Evolutionary conservation across 441 rosid species (phyloP).

Genomic region (Euphorbia celastroides): DNA sequence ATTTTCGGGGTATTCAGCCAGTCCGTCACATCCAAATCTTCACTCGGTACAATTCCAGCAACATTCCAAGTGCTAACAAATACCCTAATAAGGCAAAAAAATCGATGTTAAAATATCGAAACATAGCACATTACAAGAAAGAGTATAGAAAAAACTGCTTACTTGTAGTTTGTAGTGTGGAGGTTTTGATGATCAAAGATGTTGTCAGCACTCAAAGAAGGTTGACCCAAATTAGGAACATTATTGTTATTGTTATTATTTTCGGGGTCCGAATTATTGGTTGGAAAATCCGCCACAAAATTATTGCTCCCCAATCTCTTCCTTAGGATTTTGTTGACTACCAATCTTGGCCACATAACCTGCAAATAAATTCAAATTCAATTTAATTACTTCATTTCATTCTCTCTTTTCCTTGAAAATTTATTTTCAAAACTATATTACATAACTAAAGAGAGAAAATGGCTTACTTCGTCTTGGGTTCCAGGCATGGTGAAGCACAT

Average conservation of each 20-base stretch:
- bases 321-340: conserved; percentile 65
- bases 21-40: conserved; percentile 49
- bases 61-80: conserved; percentile 84
- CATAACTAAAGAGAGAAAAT: not conserved
- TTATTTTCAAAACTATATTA: no score
- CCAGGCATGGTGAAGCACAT: conserved; percentile 31
- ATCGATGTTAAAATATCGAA: no score
- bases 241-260: conserved; percentile 3
- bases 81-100: conserved; percentile 27
- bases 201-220: conserved; percentile 23
- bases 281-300: conserved; percentile 71
- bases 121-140: no score
- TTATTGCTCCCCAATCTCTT: conserved; percentile 62
- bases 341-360: conserved; percentile 89
- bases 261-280: conserved; percentile 9
- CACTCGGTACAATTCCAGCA: conserved; percentile 61
- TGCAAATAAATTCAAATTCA: conserved; percentile 2
- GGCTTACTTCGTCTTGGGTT: conserved; percentile 38
- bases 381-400: no score
- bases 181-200: conserved; percentile 27
- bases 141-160: conserved; percentile 7
- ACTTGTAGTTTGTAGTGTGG: conserved; percentile 47
- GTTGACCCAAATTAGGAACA: conserved; percentile 25
- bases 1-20: conserved; percentile 37
- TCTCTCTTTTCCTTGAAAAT: no score